A percentile compares a stretch with the other conserved stretches of the same genome.
Conservation (phyloP, 2,329 filamentous ascomycete genomes). For the Incumbomyces delicatus region DNA sequence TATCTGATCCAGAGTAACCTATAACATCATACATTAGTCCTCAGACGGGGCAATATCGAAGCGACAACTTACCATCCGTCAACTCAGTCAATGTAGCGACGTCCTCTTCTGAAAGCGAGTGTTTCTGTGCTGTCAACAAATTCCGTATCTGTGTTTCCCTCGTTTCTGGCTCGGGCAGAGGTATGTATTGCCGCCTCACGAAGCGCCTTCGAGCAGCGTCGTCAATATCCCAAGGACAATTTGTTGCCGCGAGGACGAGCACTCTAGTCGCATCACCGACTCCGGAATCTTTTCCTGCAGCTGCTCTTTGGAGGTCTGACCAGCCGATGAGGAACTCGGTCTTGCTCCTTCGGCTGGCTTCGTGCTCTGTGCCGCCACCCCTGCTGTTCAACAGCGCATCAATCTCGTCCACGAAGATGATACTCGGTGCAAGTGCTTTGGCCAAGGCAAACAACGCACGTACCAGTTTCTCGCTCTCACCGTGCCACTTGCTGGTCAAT, state of each 20-base stretch:
- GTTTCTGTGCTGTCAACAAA: constrained; percentile 77
- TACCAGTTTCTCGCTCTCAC: constrained; percentile 93
- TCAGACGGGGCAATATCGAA: background rate
- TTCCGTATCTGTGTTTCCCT: constrained; percentile 68
- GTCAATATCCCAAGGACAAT: constrained; percentile 95
- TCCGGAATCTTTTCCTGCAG: constrained; percentile 58
- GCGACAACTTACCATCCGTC: constrained; percentile 63
- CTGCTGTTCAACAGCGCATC: constrained; percentile 83
- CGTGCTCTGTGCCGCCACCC: constrained; percentile 69
- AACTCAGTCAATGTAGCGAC: constrained; percentile 63
- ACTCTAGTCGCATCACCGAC: constrained; percentile 74
- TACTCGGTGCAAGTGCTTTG: constrained; percentile 78
- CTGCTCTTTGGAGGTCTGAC: constrained; percentile 86
- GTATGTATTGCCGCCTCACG: constrained; percentile 90
- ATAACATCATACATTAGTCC: constrained; percentile 6
- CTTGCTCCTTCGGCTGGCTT: constrained; percentile 87
- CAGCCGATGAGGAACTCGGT: constrained; percentile 97
- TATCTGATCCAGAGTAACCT: constrained; percentile 98
- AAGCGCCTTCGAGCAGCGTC: constrained; percentile 87
- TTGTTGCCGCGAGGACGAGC: constrained; percentile 87
- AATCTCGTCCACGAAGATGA: constrained; percentile 98
- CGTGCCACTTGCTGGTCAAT: constrained; percentile 89
- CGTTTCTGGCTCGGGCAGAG: constrained; percentile 75
- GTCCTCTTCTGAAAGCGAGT: constrained; percentile 62
- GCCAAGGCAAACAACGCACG: constrained; percentile 84